Evolutionary conservation across 495 filamentous ascomycete species (phyloP).

Genomic region (Hypoxylon fragiforme): DNA sequence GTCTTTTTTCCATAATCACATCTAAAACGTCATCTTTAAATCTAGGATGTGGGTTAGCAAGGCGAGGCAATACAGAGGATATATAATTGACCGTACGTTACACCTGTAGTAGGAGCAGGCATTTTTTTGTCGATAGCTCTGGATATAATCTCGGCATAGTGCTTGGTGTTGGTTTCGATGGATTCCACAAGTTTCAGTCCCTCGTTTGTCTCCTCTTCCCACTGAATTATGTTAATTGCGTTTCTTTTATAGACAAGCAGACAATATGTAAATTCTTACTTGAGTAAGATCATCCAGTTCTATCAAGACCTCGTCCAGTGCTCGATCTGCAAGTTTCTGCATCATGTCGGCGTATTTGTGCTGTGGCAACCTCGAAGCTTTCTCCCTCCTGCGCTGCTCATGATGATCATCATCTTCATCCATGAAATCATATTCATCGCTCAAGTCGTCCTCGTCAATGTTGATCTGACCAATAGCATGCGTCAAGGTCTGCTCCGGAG

Average conservation of each 20-base stretch:
- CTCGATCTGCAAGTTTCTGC: slow-evolving; percentile 82
- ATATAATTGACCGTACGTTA: slow-evolving; percentile 61
- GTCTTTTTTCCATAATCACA: slow-evolving; percentile 89
- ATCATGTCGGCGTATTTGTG: slow-evolving; percentile 90
- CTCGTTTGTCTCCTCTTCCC: slow-evolving; percentile 68
- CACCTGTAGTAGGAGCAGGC: slow-evolving; percentile 74
- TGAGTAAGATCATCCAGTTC: slow-evolving; percentile 84
- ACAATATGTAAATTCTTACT: slow-evolving; percentile 49
- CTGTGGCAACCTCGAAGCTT: slow-evolving; percentile 58
- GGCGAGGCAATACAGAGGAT: slow-evolving; percentile 9
- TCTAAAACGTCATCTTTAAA: slow-evolving; percentile 98
- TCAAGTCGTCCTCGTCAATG: slow-evolving; percentile 84
- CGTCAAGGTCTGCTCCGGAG: slow-evolving; percentile 70
- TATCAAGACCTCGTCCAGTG: slow-evolving; percentile 72
- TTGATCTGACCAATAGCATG: slow-evolving; percentile 80
- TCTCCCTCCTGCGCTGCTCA: slow-evolving; percentile 48
- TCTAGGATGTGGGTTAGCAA: slow-evolving; percentile 43
- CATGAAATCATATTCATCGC: slow-evolving; percentile 95
- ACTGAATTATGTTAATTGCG: slow-evolving; percentile 53
- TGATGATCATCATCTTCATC: slow-evolving; percentile 73
- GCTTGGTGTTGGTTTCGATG: slow-evolving; percentile 87
- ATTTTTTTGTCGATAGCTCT: slow-evolving; percentile 84
- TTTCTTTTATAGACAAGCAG: neutral
- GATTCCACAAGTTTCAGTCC: slow-evolving; percentile 79
- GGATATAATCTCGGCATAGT: slow-evolving; percentile 91